Base-by-base conservation (phyloP, 345 rosid species). In the Rhizophora mangle region DNA sequence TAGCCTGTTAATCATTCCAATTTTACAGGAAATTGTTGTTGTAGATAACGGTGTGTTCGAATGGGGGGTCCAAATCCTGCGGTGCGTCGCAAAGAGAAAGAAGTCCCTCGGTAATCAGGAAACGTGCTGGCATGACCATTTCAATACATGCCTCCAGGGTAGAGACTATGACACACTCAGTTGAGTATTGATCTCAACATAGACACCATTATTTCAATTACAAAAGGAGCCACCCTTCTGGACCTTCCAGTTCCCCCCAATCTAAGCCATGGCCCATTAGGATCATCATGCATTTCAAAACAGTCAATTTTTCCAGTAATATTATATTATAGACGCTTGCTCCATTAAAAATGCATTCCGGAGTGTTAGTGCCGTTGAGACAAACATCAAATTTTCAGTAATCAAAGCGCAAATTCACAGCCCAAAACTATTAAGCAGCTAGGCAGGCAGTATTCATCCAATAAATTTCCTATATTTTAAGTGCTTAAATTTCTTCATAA, bases 231-330 rank as follows among this genome's bases (percentile, higher is more conserved):
- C 46, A 52, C 39, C 47, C 52, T 39, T 72, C 68, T 47, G 39
- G 26, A 89, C 97, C 98, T 94, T 96, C 97, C 95, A 94, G 76
- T 89, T 78, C 98, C 98, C 98, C 89, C 54, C 96, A 95, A 78
- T 80, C 83, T 83, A 89, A 74, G 74, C 97, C 97, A 72, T 94
- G 98, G 72, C 74, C 97, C 97, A 70, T 94, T 96, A 66, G 97
- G 98, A 82, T 94, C 97, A 80, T 94, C 96, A 68, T 87, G 97
- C 72, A 91, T 85, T 82, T 94, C 58, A 73, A 91, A 91, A 85
- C 98, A 89, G 63, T 79, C 80, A 59, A 81, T 84, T 16, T 79
- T 68, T 63, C 98, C 96, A 2, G 91, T 89, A 66, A 83, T 89
- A 81, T 94, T 94, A 85, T 94, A 91, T 24, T 24, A 71, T 87